Base-by-base conservation (phyloP, 2,329 filamentous ascomycete species). In the Chrysoporthe austroafricana region DNA sequence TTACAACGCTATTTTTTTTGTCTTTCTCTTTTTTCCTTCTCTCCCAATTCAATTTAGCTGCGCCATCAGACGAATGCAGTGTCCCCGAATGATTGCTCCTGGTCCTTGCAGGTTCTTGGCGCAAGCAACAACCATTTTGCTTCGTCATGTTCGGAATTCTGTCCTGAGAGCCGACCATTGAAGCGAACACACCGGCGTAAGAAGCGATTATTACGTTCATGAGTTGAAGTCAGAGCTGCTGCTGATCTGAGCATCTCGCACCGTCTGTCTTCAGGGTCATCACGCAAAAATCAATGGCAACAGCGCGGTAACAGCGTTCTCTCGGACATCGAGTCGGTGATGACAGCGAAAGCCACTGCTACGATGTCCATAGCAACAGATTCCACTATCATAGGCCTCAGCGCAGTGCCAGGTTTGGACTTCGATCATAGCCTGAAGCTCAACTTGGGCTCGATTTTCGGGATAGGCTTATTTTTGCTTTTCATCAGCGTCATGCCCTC, bases 31-130 rank as follows among this genome's bases (percentile, higher is more conserved):
- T 26, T 26, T 26, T 26, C 26, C 26, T 26, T 26, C 26, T 26
- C 26, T 26, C 26, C 26, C 26, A 26, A 26, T 34, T 5, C 26
- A 9, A 1, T 39, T 42, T 56, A 16, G 58, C 18, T 32, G n/a
- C 48, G 1, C 8, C 4, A 44, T 6, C 5, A 11, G 14, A 36
- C 6, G 16, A 56, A 21, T 46, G 18, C 18, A 56, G 36, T n/a
- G 14, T 65, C 16, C 57, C 44, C 26, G 39, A 62, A 43, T 36
- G 8, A 62, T 11, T 26, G 43, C 36, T 13, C 34, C 6, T 62
- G 48, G 56, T 66, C 36, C 6, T 36, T 62, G 39, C 26, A 54
- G 58, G 57, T 66, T 1, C 52, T 66, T 4, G 57, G 57, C 6
- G 63, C 57, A 36, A 54, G 46, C 48, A 34, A 62, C 63, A 2